These are phyloP conservation scores for Plasmodium cynomolgi DNA, from an alignment of 169 alveolate species.

Conservation along the genomic window DNA sequence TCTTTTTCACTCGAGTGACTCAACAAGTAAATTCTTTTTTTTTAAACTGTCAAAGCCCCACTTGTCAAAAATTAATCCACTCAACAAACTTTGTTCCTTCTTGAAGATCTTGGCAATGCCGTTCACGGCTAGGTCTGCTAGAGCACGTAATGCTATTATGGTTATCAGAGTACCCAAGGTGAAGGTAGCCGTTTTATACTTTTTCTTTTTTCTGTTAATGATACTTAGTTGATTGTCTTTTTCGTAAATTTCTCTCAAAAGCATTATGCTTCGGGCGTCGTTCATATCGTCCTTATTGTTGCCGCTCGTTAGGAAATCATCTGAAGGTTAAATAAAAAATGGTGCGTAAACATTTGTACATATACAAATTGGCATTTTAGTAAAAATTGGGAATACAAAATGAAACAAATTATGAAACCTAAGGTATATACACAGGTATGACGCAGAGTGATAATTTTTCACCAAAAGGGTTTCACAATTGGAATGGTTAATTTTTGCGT, in stretches of 20 bases:
- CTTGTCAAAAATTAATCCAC: slow-evolving; percentile 20
- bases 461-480: too few species aligned
- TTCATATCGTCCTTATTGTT: slow-evolving; percentile 3
- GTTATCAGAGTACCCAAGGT: slow-evolving; percentile 20
- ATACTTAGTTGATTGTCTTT: slow-evolving; percentile 33
- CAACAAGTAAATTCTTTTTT: not conserved
- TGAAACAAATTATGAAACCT: not conserved
- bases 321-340: not conserved
- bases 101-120: slow-evolving; percentile 5
- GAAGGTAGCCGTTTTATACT: slow-evolving; percentile 37
- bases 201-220: slow-evolving; percentile 37
- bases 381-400: not conserved
- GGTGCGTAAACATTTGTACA: not conserved
- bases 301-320: not conserved
- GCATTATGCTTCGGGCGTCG: slow-evolving; percentile 24
- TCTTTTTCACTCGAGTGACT: not conserved
- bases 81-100: not conserved
- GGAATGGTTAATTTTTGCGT: not conserved
- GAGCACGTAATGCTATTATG: slow-evolving; percentile 9
- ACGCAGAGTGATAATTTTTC: not conserved
- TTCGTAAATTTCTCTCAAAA: slow-evolving; percentile 38
- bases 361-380: not conserved
- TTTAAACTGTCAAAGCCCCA: not conserved
- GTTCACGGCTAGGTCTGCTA: not conserved
- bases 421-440: not conserved